These are phyloP conservation scores for Orbilia oligospora DNA, from an alignment of 2,329 filamentous ascomycete species.

Conservation along the genomic window DNA sequence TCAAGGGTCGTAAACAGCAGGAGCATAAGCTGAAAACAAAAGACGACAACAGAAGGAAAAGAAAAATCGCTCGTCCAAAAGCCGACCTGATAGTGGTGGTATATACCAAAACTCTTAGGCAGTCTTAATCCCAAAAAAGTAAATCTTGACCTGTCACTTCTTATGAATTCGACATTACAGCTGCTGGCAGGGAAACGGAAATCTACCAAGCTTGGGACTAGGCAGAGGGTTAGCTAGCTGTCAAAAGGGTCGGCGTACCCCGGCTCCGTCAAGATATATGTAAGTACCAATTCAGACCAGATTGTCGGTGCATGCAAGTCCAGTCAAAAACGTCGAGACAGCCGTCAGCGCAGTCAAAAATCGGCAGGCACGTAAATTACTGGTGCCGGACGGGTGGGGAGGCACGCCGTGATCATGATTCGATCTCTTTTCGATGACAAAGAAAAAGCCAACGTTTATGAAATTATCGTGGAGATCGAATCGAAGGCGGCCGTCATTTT, in stretches of 20 bases:
- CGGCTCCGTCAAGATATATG: background rate
- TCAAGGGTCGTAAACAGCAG: slow-evolving; percentile 38
- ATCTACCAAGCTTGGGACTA: slow-evolving; percentile 17
- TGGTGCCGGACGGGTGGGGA: slow-evolving; percentile 4
- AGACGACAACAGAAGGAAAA: slow-evolving; percentile 22
- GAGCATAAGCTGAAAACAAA: slow-evolving; percentile 25
- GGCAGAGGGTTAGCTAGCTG: slow-evolving; percentile 33
- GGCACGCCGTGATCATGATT: slow-evolving; percentile 18
- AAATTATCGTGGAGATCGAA: slow-evolving; percentile 35
- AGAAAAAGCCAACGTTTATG: background rate
- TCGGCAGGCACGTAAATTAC: slow-evolving; percentile 42
- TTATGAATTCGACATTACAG: slow-evolving; percentile 25
- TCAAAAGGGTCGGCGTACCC: slow-evolving; percentile 31
- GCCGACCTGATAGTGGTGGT: slow-evolving; percentile 28
- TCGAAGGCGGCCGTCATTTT: slow-evolving; percentile 13
- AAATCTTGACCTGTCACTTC: slow-evolving; percentile 20
- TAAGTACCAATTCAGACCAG: slow-evolving; percentile 25
- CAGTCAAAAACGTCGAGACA: slow-evolving; percentile 44
- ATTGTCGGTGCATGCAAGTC: slow-evolving; percentile 32
- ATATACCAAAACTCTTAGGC: slow-evolving; percentile 33
- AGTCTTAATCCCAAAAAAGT: slow-evolving; percentile 33
- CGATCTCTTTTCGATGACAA: slow-evolving; percentile 16
- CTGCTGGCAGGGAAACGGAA: slow-evolving; percentile 41
- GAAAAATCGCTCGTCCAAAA: slow-evolving; percentile 47
- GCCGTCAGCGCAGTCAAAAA: slow-evolving; percentile 28